Base-by-base conservation (phyloP, 148 eudicot genomes). In the Bassia scoparia region DNA sequence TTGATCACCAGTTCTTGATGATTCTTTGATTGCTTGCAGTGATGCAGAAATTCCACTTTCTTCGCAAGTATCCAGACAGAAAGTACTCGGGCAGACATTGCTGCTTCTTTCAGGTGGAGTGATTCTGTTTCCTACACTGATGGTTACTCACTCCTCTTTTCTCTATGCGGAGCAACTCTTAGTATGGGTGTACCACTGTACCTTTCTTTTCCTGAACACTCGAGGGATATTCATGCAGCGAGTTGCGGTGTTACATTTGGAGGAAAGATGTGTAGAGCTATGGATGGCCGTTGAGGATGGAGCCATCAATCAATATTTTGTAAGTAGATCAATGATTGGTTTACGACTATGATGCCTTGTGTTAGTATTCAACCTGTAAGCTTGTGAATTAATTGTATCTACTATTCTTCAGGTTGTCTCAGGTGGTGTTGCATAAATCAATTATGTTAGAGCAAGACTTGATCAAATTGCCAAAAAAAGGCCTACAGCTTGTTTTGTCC, bases 341-440 rank as follows among this genome's bases (percentile, higher is more conserved):
- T 68, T 61, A 52, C 26, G 0, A 16, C 56, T 52, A 52, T 52
- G 10, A 35, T 18, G 38, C 50, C 71, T 35, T 37, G 24, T 41
- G 11, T 41, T 8, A 7, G 26, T 29, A 50, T 69, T 77, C 58
- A 68, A 41, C 49, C 21, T 61, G 9, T 56, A 35, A 20, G 34
- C 58, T 46, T 38, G 52, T 73, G 71, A 53, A 66, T 71, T 50
- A 53, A 66, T 71, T 50, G 56, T 8, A 67, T 76, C 43, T 17
- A 56, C 17, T 63, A 26, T 76, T 69, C n/a, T 74, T 50, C 76
- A 95, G 99, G 99, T 95, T 59, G 90, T 88, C 44, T 89, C 99
- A 46, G 99, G 99, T 61, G 99, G 99, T 41, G 99, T 95, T 80
- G 99, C 99, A 58, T 95, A 96, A 55, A 95, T 91, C 70, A 80